Evolutionary conservation across 495 filamentous ascomycete species (phyloP).

Genomic region (Penicillium argentinense): DNA sequence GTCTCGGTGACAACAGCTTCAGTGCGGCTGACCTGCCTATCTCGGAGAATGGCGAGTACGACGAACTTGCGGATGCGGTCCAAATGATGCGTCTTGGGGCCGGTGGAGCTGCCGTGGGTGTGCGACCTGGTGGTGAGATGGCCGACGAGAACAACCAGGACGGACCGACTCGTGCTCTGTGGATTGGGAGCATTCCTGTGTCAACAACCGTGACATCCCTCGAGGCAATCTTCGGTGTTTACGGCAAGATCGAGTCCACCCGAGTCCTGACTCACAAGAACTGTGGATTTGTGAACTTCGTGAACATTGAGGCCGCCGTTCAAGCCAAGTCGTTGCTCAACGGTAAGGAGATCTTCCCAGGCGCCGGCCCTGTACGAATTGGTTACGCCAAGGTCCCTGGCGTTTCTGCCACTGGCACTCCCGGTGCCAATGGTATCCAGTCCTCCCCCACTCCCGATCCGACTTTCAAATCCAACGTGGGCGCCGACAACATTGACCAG

Average conservation of each 20-base stretch:
- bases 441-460: constrained; percentile 96
- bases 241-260: constrained; percentile 88
- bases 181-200: constrained; percentile 97
- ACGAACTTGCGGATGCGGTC: constrained; percentile 70
- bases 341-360: constrained; percentile 97
- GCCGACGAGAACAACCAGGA: constrained; percentile 77
- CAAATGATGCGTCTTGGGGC: constrained; percentile 73
- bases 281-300: constrained; percentile 98
- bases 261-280: constrained; percentile 98
- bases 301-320: constrained; percentile 83
- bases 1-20: constrained; percentile 75
- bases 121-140: constrained; percentile 38
- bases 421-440: constrained; percentile 77
- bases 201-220: constrained; percentile 93
- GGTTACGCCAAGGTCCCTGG: constrained; percentile 97
- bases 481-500: constrained; percentile 35
- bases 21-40: constrained; percentile 75
- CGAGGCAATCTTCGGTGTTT: constrained; percentile 86
- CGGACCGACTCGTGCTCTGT: constrained; percentile 87
- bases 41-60: constrained; percentile 71
- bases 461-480: constrained; percentile 34
- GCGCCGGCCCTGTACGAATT: constrained; percentile 90
- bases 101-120: constrained; percentile 57
- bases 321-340: constrained; percentile 84
- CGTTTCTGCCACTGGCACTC: constrained; percentile 71